phyloP scores from a whole-genome alignment of 805 yeast species.

The Zygotorulaspora danielsina region DNA sequence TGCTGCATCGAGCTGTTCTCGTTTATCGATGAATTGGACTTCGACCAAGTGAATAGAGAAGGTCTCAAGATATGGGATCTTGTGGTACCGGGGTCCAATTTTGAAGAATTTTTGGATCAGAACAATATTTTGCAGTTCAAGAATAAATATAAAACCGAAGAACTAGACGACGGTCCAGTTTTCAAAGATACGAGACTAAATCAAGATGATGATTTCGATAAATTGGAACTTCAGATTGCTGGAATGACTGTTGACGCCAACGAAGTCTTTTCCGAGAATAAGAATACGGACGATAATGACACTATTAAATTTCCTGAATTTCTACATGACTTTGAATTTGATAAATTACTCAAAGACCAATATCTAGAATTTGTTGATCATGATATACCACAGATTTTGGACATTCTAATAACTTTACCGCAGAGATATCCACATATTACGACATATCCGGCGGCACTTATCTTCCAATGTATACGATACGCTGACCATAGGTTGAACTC shows the following conservation, averaged over 20 bases:
- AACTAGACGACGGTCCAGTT: neutral
- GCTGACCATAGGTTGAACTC: constrained; percentile 54
- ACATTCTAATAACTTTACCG: constrained; percentile 56
- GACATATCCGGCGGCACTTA: constrained; percentile 60
- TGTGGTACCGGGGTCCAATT: constrained; percentile 51
- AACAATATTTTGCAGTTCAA: constrained; percentile 41
- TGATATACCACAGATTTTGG: constrained; percentile 68
- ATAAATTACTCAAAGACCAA: constrained; percentile 51
- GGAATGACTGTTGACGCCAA: constrained; percentile 25
- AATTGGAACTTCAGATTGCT: constrained; percentile 41
- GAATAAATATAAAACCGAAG: neutral
- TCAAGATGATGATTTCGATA: constrained; percentile 15
- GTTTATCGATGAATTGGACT: constrained; percentile 54
- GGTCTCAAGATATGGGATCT: constrained; percentile 48
- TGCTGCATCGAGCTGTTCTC: constrained; percentile 55
- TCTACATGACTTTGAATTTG: constrained; percentile 48
- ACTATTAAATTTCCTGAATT: constrained; percentile 9
- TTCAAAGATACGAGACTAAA: neutral
- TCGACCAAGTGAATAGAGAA: constrained; percentile 38
- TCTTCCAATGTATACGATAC: constrained; percentile 67
- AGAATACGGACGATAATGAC: constrained; percentile 1
- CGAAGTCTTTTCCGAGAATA: neutral
- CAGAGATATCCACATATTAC: constrained; percentile 46
- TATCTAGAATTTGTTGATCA: constrained; percentile 59
- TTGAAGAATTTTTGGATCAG: constrained; percentile 53